phyloP scores from a whole-genome alignment of 1,139 yeast genomes.

The Hemisphaericaspora subhashii region DNA sequence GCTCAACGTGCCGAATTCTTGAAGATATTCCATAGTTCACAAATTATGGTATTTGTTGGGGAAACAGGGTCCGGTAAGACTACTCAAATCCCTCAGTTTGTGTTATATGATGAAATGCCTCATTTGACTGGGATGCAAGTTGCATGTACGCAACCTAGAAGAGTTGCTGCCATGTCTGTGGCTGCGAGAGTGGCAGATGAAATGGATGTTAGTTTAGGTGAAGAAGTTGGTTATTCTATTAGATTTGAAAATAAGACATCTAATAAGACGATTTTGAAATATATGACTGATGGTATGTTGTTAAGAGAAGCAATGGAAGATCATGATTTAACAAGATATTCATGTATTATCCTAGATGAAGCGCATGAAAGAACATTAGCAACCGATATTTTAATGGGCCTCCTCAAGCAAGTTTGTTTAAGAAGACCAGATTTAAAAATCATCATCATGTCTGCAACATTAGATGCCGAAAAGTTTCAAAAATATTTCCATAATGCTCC shows the following conservation, averaged over 20 bases:
- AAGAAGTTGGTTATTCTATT: constrained; percentile 90
- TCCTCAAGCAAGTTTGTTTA: constrained; percentile 74
- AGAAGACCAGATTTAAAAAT: constrained; percentile 88
- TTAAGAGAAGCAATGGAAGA: constrained; percentile 97
- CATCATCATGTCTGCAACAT: constrained; percentile 95
- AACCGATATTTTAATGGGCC: constrained; percentile 95
- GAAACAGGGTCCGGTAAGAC: constrained; percentile 99
- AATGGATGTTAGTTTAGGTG: constrained; percentile 88
- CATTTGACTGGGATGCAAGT: constrained; percentile 76
- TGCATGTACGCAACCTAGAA: constrained; percentile 96
- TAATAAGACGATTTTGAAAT: constrained; percentile 78
- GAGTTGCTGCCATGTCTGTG: constrained; percentile 98
- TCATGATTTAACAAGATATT: constrained; percentile 74
- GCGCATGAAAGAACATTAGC: constrained; percentile 98
- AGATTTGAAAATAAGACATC: constrained; percentile 91
- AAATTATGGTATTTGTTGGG: constrained; percentile 97
- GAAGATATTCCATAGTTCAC: constrained; percentile 77
- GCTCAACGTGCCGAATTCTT: constrained; percentile 89
- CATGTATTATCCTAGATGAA: constrained; percentile 92
- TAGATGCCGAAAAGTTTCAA: constrained; percentile 96
- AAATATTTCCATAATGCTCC: constrained; percentile 89
- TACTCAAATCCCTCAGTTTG: constrained; percentile 96
- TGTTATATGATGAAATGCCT: constrained; percentile 88
- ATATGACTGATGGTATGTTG: constrained; percentile 99
- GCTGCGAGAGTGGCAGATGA: constrained; percentile 96